phyloP scores from a whole-genome alignment of 306 rosid species.

The Medicago arabica region DNA sequence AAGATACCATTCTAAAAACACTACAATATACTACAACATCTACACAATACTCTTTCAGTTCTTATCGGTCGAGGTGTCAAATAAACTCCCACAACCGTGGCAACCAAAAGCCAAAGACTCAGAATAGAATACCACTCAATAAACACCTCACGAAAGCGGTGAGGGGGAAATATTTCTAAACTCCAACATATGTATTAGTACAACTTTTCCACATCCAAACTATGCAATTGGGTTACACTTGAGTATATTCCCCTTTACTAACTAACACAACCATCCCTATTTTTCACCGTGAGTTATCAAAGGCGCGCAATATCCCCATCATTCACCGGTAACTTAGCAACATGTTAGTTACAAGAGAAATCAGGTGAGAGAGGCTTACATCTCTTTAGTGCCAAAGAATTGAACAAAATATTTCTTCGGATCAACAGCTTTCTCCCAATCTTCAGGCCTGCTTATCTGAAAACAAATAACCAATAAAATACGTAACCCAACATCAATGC shows the following conservation, averaged over 20 bases:
- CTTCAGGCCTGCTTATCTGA: slow-evolving; percentile 96
- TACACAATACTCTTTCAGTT: slow-evolving; percentile 9
- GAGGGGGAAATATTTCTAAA: background rate
- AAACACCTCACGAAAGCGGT: slow-evolving; percentile 6
- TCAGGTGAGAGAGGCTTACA: slow-evolving; percentile 60
- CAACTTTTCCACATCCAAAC: slow-evolving; percentile 7
- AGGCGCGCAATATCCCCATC: background rate
- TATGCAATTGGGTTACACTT: slow-evolving; percentile 5
- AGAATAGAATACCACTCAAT: background rate
- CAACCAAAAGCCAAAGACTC: slow-evolving; percentile 34
- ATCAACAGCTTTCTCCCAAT: slow-evolving; percentile 82
- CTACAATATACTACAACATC: slow-evolving; percentile 14
- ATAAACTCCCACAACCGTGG: slow-evolving; percentile 14
- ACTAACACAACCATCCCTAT: slow-evolving; percentile 24
- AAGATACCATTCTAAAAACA: background rate
- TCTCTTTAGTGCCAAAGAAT: slow-evolving; percentile 91
- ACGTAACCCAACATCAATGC: slow-evolving; percentile 20
- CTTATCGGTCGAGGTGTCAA: background rate
- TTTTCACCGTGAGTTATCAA: background rate
- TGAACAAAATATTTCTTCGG: slow-evolving; percentile 94
- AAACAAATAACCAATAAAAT: background rate
- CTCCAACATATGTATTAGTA: background rate
- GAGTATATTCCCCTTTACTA: slow-evolving; percentile 14
- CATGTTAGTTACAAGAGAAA: slow-evolving; percentile 27
- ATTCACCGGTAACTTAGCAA: slow-evolving; percentile 13